Evolutionary conservation across 257 asterid genomes (phyloP).

Genomic region (Verbena officinalis): DNA sequence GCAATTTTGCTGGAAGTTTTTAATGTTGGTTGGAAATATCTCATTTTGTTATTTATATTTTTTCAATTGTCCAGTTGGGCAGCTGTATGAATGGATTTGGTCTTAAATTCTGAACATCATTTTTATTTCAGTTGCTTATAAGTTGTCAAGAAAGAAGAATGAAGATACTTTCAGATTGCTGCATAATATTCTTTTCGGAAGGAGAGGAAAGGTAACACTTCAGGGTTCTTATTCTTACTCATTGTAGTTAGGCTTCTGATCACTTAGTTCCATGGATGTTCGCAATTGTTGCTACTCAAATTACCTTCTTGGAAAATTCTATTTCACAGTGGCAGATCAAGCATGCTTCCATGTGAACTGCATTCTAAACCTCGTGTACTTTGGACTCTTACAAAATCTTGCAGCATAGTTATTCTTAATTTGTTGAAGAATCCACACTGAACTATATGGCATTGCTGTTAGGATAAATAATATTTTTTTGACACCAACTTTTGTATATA

Average conservation of each 20-base stretch:
- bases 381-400: no score
- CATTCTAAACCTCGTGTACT: no score
- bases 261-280: not conserved
- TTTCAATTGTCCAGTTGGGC: no score
- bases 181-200: constrained; percentile 75
- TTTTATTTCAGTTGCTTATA: constrained; percentile 71
- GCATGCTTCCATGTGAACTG: no score
- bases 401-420: no score
- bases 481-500: no score
- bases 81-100: constrained; percentile 21
- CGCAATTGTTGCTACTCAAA: constrained; percentile 12
- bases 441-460: no score
- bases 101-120: constrained; percentile 25
- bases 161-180: constrained; percentile 83
- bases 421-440: no score
- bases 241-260: no score
- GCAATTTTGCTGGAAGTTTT: not conserved
- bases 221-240: constrained; percentile 13
- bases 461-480: no score
- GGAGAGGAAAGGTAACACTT: constrained; percentile 85
- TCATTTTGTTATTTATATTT: not conserved
- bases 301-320: constrained; percentile 1
- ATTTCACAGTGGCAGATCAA: no score
- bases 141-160: constrained; percentile 75
- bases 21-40: not conserved